Evolutionary conservation across 345 rosid species (phyloP).

Genomic region (Populus simonii): DNA sequence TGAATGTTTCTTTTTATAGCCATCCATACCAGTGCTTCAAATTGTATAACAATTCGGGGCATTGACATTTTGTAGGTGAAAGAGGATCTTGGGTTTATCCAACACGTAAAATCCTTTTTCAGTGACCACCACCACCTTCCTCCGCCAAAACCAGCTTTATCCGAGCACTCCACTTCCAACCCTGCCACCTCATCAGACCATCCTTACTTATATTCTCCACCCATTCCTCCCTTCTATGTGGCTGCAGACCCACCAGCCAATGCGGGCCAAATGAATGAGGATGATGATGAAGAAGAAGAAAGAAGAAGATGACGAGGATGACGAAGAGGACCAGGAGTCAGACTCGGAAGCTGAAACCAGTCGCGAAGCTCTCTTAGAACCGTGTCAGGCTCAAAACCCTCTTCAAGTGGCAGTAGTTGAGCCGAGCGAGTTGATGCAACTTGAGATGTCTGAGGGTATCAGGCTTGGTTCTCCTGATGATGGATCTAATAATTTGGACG

Average conservation of each 20-base stretch:
- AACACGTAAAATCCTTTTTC: constrained; percentile 63
- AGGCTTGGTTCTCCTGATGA: constrained; percentile 80
- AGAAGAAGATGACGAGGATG: constrained; percentile 37
- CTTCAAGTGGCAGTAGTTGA: constrained; percentile 31
- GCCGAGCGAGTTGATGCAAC: constrained; percentile 64
- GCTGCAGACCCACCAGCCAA: constrained; percentile 26
- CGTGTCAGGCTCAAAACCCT: constrained; percentile 12
- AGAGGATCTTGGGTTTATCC: constrained; percentile 53
- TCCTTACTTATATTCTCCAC: constrained; percentile 37
- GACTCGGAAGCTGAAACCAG: constrained; percentile 27
- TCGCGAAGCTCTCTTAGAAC: constrained; percentile 17
- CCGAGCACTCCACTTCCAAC: constrained; percentile 74
- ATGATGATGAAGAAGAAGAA: constrained; percentile 28
- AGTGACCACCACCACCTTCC: constrained; percentile 38
- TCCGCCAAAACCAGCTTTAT: constrained; percentile 68
- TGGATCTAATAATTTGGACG: constrained; percentile 58
- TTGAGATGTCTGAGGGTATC: constrained; percentile 81
- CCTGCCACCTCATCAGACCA: constrained; percentile 56
- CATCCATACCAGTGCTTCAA: not conserved
- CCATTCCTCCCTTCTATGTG: constrained; percentile 30
- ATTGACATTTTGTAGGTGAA: constrained; percentile 36
- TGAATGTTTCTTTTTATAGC: not conserved
- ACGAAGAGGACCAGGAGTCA: constrained; percentile 32
- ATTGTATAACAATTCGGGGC: not conserved
- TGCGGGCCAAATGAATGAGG: constrained; percentile 31